Evolutionary conservation across 805 yeast genomes (phyloP).

Genomic region (Candida lessepsii): DNA sequence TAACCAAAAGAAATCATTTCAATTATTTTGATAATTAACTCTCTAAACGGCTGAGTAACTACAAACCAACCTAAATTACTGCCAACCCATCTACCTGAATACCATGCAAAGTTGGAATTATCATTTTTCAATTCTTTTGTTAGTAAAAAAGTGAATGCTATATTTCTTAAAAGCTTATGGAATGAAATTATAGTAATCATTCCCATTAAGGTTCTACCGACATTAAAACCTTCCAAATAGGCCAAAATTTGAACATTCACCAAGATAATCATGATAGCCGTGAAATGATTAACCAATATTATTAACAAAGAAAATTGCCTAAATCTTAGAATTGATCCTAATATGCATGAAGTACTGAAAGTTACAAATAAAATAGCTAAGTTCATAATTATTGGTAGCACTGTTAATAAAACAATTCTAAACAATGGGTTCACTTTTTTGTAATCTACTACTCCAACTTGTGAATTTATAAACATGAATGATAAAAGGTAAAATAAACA

Average conservation of each 20-base stretch:
- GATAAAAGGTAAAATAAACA: slow-evolving; percentile 48
- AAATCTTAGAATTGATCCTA: slow-evolving; percentile 40
- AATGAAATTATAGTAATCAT: slow-evolving; percentile 36
- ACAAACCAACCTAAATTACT: slow-evolving; percentile 36
- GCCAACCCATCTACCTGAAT: slow-evolving; percentile 51
- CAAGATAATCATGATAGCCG: slow-evolving; percentile 33
- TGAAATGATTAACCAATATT: slow-evolving; percentile 41
- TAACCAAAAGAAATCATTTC: slow-evolving; percentile 47
- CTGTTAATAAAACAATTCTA: slow-evolving; percentile 54
- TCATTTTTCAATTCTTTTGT: slow-evolving; percentile 45
- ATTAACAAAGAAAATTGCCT: slow-evolving; percentile 32
- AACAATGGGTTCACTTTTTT: slow-evolving; percentile 49
- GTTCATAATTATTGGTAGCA: slow-evolving; percentile 49
- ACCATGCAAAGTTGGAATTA: slow-evolving; percentile 47
- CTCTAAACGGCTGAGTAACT: slow-evolving; percentile 47
- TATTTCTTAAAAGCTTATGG: slow-evolving; percentile 30
- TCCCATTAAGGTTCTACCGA: slow-evolving; percentile 38
- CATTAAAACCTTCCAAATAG: slow-evolving; percentile 43
- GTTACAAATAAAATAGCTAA: slow-evolving; percentile 27
- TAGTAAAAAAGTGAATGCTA: slow-evolving; percentile 32
- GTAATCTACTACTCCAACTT: slow-evolving; percentile 63
- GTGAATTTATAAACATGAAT: slow-evolving; percentile 79
- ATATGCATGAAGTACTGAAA: slow-evolving; percentile 34
- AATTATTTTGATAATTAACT: slow-evolving; percentile 42
- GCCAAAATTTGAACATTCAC: slow-evolving; percentile 35